These are phyloP conservation scores for Wickerhamomyces sp. DNA, from an alignment of 1,139 yeast genomes.

Conservation along the genomic window DNA sequence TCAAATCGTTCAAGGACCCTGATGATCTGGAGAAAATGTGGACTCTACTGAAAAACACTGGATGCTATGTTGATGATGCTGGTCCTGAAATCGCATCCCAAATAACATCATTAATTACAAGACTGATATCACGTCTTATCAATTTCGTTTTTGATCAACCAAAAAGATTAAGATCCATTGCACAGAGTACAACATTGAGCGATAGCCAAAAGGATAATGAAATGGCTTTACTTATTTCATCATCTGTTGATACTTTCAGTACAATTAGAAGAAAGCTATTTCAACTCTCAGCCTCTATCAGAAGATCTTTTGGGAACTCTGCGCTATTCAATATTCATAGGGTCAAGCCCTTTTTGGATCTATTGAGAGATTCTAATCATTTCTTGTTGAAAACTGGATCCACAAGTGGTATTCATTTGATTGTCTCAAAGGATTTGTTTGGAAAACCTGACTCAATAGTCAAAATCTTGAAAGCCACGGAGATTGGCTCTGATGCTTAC, in stretches of 20 bases:
- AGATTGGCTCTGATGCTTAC: constrained; percentile 32
- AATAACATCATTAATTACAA: constrained; percentile 58
- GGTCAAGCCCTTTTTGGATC: constrained; percentile 49
- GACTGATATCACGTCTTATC: constrained; percentile 63
- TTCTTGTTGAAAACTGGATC: constrained; percentile 74
- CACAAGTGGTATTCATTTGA: constrained; percentile 50
- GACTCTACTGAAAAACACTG: constrained; percentile 69
- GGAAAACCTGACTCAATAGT: constrained; percentile 33
- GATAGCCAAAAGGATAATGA: constrained; percentile 38
- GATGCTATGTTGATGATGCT: constrained; percentile 73
- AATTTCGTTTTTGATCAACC: constrained; percentile 71
- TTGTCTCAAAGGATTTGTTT: constrained; percentile 32
- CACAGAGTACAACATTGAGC: constrained; percentile 22
- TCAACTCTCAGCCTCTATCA: constrained; percentile 66
- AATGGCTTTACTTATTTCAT: constrained; percentile 73
- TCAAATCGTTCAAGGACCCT: constrained; percentile 86
- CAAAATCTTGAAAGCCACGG: constrained; percentile 29
- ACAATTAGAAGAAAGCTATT: constrained; percentile 79
- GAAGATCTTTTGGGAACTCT: constrained; percentile 73
- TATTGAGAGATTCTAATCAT: constrained; percentile 62
- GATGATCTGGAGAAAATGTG: constrained; percentile 82
- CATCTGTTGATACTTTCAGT: constrained; percentile 80
- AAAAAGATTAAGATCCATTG: constrained; percentile 51
- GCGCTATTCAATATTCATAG: constrained; percentile 62
- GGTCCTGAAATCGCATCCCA: constrained; percentile 79